A percentile compares a stretch with the other conserved stretches of the same genome.
These are phyloP conservation scores for Dictyostelium intermedium DNA, from an alignment of 78 protist species.

Conservation along the genomic window DNA sequence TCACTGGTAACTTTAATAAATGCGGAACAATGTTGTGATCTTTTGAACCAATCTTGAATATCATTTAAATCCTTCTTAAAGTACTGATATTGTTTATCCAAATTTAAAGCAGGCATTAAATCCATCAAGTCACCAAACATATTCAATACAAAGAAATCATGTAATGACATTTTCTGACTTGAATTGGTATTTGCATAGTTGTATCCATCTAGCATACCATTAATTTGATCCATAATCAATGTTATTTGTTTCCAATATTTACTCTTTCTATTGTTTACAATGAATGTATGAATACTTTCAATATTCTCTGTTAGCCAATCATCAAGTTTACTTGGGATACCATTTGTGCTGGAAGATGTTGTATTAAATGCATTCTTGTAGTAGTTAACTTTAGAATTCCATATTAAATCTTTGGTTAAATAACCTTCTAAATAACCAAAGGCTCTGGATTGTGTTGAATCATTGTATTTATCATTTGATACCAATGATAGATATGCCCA, in stretches of 20 bases:
- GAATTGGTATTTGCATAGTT: background rate
- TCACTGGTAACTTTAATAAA: constrained; percentile 69
- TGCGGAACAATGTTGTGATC: constrained; percentile 77
- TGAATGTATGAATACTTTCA: background rate
- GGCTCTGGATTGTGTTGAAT: constrained; percentile 65
- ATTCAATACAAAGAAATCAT: constrained; percentile 60
- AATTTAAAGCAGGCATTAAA: constrained; percentile 8
- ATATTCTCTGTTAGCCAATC: constrained; percentile 15
- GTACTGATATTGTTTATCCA: background rate
- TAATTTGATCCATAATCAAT: constrained; percentile 28
- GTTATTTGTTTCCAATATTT: constrained; percentile 59
- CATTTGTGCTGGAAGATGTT: too few relatives aligned
- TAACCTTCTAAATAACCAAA: constrained; percentile 86
- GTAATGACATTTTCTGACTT: background rate
- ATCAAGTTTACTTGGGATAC: background rate
- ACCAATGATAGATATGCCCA: constrained; percentile 67
- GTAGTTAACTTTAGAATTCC: constrained; percentile 29
- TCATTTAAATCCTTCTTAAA: background rate
- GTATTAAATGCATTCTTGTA: background rate
- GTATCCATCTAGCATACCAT: constrained; percentile 64
- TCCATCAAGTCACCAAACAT: constrained; percentile 76
- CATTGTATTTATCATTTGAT: constrained; percentile 39
- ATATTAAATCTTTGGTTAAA: constrained; percentile 36
- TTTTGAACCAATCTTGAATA: constrained; percentile 22
- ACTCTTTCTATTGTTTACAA: background rate